Percentiles rank a stretch among this genome's conserved stretches.
Evolutionary conservation across 1,284 basidiomycete species (phyloP).

Genomic region (Ustilago vetiveriae): DNA sequence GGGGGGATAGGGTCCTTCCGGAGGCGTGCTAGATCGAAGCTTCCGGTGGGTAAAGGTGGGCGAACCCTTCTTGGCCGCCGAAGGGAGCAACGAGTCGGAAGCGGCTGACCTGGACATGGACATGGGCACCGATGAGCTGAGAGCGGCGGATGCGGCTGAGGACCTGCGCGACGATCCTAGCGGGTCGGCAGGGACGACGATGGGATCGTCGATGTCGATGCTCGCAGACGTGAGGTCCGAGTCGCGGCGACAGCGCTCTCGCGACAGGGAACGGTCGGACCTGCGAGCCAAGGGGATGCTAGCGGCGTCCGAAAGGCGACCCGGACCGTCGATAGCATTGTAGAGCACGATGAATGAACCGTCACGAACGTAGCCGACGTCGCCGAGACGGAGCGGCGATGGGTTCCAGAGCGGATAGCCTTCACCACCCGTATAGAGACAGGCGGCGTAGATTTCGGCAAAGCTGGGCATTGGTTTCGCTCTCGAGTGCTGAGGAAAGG

Average conservation of each 20-base stretch:
- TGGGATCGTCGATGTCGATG: slow-evolving; percentile 17
- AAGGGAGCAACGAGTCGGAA: slow-evolving; percentile 23
- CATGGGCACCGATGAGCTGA: slow-evolving; percentile 3
- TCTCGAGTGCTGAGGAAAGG: not conserved
- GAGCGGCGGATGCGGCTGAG: slow-evolving; percentile 8
- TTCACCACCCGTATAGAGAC: slow-evolving; percentile 48
- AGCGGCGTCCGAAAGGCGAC: slow-evolving; percentile 32
- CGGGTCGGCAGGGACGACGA: not conserved
- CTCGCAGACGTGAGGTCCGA: slow-evolving; percentile 3
- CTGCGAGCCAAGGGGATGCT: slow-evolving; percentile 36
- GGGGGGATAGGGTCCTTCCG: slow-evolving; percentile 44
- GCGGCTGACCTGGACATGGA: slow-evolving; percentile 13
- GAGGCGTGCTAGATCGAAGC: slow-evolving; percentile 39
- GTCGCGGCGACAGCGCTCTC: slow-evolving; percentile 16
- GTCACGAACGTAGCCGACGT: slow-evolving; percentile 54
- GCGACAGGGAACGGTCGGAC: slow-evolving; percentile 24
- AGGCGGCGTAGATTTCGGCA: slow-evolving; percentile 51
- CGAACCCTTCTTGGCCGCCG: slow-evolving; percentile 18
- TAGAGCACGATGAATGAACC: slow-evolving; percentile 54
- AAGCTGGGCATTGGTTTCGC: slow-evolving; percentile 31
- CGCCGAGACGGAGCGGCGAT: slow-evolving; percentile 43
- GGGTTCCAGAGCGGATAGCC: slow-evolving; percentile 58
- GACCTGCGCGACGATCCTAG: slow-evolving; percentile 13
- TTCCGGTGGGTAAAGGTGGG: slow-evolving; percentile 20
- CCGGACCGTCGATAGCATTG: slow-evolving; percentile 50